Base-by-base conservation (phyloP, 2,329 filamentous ascomycete genomes). In the Epichloe baconii region DNA sequence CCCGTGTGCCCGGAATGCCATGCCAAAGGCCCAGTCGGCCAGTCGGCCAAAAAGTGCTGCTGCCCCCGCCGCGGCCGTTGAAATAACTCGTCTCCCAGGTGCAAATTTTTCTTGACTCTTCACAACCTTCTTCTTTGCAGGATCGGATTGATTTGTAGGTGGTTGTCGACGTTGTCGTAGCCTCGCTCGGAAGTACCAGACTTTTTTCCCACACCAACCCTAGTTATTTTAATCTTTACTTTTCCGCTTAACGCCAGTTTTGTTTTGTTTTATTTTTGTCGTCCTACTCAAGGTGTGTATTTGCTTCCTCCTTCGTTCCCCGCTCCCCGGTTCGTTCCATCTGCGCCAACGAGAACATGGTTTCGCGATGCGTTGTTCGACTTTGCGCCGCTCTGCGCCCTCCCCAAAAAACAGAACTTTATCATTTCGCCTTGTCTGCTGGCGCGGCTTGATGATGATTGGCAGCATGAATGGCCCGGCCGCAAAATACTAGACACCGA, bases 81-180 rank as follows among this genome's bases (percentile, higher is more conserved):
- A 48, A 51, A 51, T 51, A 48, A 51, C 41, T 48, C 44, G 34
- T 15, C 35, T 42, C 45, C 37, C 19, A 26, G 38, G 37, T 35
- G 44, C 44, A 53, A 53, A 48, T 42, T 53, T 53, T 48, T 47
- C 49, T 41, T 37, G 10, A 14, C 34, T 44, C 44, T 48, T 47
- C 44, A 51, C 44, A 51, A 35, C 38, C 5, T n/a, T 47, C 45
- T 44, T 50, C 45, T 53, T 45, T 45, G 45, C 42, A 47, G 36
- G 52, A 48, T 31, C 45, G 52, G 44, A 53, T 48, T 45, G 21
- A 44, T 51, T 48, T 41, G 44, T 51, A 19, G 52, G 52, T 53
- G 52, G 51, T 50, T 37, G 52, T 51, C 44, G 52, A 53, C 41
- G 52, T 51, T 51, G 52, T 53, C 51, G 47, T 51, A 36, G 48